phyloP scores from a whole-genome alignment of 441 rosid species.

The Metrosideros polymorpha region DNA sequence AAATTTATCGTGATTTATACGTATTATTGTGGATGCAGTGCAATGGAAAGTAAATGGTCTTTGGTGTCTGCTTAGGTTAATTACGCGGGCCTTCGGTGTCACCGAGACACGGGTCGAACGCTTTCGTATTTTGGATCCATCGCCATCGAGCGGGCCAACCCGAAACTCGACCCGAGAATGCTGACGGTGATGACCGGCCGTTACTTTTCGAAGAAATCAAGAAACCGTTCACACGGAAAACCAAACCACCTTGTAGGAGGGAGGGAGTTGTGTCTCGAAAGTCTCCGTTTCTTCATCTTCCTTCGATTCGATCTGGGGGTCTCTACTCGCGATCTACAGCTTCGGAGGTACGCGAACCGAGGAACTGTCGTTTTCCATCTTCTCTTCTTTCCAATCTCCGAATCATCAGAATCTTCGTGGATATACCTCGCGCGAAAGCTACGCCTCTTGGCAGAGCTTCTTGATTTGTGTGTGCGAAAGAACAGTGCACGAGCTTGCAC shows the following conservation, averaged over 20 bases:
- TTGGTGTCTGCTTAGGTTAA: neutral
- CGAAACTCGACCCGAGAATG: neutral
- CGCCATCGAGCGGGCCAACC: neutral
- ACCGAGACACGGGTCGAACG: too few species aligned
- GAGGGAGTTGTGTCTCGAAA: neutral
- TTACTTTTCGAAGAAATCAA: neutral
- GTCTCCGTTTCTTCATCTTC: neutral
- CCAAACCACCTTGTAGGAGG: neutral
- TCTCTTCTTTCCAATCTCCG: neutral
- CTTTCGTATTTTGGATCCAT: too few species aligned
- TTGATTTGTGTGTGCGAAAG: neutral
- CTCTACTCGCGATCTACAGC: neutral
- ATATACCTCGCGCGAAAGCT: neutral
- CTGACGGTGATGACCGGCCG: neutral
- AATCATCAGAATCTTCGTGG: neutral
- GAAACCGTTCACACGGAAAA: neutral
- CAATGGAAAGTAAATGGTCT: neutral
- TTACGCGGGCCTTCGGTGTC: too few species aligned
- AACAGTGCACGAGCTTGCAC: neutral
- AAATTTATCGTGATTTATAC: neutral
- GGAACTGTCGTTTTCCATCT: neutral
- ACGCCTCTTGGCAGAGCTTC: neutral
- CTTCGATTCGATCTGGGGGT: neutral
- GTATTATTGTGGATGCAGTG: neutral
- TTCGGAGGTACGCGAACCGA: neutral